A percentile compares a stretch with the other conserved stretches of the same genome.
These are phyloP conservation scores for Eudorina sp. DNA, from an alignment of 139 green algal species.

Conservation along the genomic window DNA sequence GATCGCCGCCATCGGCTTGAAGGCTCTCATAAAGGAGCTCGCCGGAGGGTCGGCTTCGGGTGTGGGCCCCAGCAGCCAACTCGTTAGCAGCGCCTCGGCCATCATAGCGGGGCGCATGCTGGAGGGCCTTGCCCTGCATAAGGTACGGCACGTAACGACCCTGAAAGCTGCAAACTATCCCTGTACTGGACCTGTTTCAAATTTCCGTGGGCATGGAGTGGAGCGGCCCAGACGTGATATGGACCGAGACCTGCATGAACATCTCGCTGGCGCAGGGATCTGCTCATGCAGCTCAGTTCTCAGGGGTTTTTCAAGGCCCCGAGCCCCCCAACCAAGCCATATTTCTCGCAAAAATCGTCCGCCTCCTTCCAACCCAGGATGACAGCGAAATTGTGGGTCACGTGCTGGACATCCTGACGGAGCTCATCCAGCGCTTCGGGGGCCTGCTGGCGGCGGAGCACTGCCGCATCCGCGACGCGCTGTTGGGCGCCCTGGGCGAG, in stretches of 20 bases:
- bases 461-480: conserved; percentile 59
- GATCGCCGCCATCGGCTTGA: conserved; percentile 87
- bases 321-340: no score
- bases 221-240: no score
- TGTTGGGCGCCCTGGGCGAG: conserved; percentile 83
- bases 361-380: conserved; percentile 50
- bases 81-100: conserved; percentile 49
- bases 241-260: no score
- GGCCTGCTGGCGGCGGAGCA: conserved; percentile 65
- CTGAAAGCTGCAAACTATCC: no score
- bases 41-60: background rate
- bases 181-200: no score
- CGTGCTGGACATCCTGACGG: conserved; percentile 85
- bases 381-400: conserved; percentile 61
- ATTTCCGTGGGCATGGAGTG: no score
- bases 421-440: conserved; percentile 79
- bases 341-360: no score
- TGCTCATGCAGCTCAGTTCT: no score
- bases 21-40: conserved; percentile 81
- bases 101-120: conserved; percentile 58
- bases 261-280: no score
- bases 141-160: no score
- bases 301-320: no score
- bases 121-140: conserved; percentile 43
- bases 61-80: background rate